phyloP scores from a whole-genome alignment of 192 early-diverging fungal genomes.

The Backusella mclennaniae region DNA sequence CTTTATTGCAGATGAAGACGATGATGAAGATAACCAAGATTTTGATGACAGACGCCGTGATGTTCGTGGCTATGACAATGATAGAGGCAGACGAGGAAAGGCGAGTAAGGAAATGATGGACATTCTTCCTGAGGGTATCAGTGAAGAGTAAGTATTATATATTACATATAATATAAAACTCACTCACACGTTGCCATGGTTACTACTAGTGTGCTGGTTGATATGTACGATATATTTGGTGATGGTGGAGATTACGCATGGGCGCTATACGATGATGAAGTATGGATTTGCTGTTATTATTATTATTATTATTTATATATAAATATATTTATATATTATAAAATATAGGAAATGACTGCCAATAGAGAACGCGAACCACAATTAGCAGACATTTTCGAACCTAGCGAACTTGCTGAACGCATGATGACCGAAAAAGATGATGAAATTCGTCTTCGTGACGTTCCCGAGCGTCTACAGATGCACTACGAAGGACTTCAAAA shows the following conservation, averaged over 20 bases:
- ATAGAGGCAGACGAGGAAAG: constrained; percentile 22
- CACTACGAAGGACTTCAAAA: constrained; percentile 45
- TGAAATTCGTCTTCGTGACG: constrained; percentile 78
- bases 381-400: constrained; percentile 73
- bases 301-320: too few relatives aligned
- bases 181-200: background rate
- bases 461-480: constrained; percentile 93
- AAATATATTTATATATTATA: background rate
- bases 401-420: constrained; percentile 80
- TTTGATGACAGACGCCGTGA: constrained; percentile 31
- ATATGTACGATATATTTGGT: constrained; percentile 91
- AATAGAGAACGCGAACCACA: constrained; percentile 49
- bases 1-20: constrained; percentile 58
- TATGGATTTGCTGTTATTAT: background rate
- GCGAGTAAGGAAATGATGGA: constrained; percentile 25
- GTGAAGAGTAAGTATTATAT: constrained; percentile 18
- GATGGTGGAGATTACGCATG: constrained; percentile 88
- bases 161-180: background rate
- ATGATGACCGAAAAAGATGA: constrained; percentile 94
- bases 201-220: constrained; percentile 62
- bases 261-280: constrained; percentile 55
- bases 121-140: constrained; percentile 25
- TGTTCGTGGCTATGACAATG: constrained; percentile 33
- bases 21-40: constrained; percentile 38
- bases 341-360: background rate